Base-by-base conservation (phyloP, 176 grass and related monocot species). In the Lolium multiflorum region DNA sequence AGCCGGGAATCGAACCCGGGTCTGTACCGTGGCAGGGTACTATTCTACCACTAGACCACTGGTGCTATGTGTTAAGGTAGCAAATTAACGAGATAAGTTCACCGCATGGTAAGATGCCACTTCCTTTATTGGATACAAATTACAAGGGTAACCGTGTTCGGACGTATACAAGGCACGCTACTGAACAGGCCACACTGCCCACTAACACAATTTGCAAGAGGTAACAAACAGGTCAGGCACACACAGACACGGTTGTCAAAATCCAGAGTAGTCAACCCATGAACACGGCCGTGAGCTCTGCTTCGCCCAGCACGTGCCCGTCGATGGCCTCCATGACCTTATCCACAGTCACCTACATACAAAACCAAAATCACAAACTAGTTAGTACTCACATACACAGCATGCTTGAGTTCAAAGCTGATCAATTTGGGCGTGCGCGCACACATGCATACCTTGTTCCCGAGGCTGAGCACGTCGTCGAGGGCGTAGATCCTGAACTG, bases 401-500 rank as follows among this genome's bases (percentile, higher is more conserved):
- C 2, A 47, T 47, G 46, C 8, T 47, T 11, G 65, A 70, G 8
- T 18, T 3, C 26, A 39, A 70, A 41, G 9, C 18, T 70, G 28
- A 28, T 28, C 28, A 16, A 15, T 54, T 15, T 54, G 12, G 1
- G 49, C 12, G 31, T 3, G 65, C 0, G 9, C 16, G 37, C 4
- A 20, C 11, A 24, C 51, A 54, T 79, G 73, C 51, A 54, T 79
- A 76, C 97, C 92, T 94, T 99, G 79, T 92, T 96, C 61, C 97
- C 92, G 2, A 96, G 88, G 72, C 52, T 92, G 55, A 91, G 7
- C 76, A 74, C 69, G 81, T 96, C 88, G 62, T 99, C 97, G 78
- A 99, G 94, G 2, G 97, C 92, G 48, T 92, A 94, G 51, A 98
- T 84, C 71, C 82, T 91, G 87, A 96, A 98, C 60, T 83, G 88